Percentiles rank a stretch among this genome's conserved stretches.
These are phyloP conservation scores for Perilla frutescens DNA, from an alignment of 257 asterid species.

Conservation along the genomic window DNA sequence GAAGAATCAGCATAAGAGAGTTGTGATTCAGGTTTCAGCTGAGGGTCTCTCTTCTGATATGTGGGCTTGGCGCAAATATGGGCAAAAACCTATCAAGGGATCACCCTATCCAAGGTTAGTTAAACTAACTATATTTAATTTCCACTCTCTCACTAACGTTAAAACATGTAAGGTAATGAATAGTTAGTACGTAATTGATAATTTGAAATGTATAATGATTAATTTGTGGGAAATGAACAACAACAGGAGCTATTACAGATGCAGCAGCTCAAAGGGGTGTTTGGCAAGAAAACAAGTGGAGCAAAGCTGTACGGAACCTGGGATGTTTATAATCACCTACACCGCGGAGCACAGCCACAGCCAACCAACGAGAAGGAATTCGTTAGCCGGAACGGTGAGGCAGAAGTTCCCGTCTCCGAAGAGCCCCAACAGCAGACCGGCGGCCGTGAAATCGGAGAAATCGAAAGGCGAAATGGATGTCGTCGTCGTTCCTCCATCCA, in stretches of 20 bases:
- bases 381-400: conserved; percentile 85
- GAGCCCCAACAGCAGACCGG: conserved; percentile 11
- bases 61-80: conserved; percentile 99
- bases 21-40: conserved; percentile 67
- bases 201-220: not conserved
- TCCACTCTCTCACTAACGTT: not conserved
- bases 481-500: not conserved
- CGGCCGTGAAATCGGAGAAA: conserved; percentile 17
- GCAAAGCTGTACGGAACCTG: conserved; percentile 74
- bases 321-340: conserved; percentile 71
- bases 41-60: conserved; percentile 76
- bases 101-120: conserved; percentile 89
- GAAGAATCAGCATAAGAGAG: conserved; percentile 86
- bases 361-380: conserved; percentile 82
- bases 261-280: conserved; percentile 94
- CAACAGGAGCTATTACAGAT: conserved; percentile 88
- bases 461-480: not conserved
- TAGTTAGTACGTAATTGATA: no score
- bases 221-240: conserved; percentile 2
- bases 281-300: conserved; percentile 94
- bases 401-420: conserved; percentile 62
- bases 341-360: conserved; percentile 91
- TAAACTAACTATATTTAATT: no score
- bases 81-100: conserved; percentile 97
- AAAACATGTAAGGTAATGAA: not conserved